These are phyloP conservation scores for Lagerstroemia speciosa DNA, from an alignment of 345 rosid species.

Conservation along the genomic window DNA sequence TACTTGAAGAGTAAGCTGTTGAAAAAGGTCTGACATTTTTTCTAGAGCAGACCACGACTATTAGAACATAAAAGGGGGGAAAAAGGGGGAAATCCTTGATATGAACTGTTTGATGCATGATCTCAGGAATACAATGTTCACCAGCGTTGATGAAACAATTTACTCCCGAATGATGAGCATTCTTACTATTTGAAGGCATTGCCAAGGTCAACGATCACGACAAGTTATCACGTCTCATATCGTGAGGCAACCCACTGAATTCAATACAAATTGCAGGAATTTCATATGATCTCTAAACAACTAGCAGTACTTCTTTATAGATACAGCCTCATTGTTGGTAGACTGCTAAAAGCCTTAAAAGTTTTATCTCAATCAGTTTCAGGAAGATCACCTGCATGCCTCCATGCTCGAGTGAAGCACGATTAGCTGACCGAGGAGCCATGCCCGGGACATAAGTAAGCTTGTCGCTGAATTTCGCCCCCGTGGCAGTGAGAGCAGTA, in stretches of 20 bases:
- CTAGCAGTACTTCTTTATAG: neutral
- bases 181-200: too few relatives aligned
- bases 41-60: too few relatives aligned
- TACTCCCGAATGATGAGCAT: too few relatives aligned
- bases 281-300: neutral
- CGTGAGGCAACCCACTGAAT: neutral
- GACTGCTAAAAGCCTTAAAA: neutral
- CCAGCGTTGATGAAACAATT: too few relatives aligned
- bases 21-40: neutral
- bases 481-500: conserved; percentile 59
- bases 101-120: too few relatives aligned
- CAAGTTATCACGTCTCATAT: too few relatives aligned
- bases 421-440: conserved; percentile 64
- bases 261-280: neutral
- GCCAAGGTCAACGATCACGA: too few relatives aligned
- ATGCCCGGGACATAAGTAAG: conserved; percentile 57
- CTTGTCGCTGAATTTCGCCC: conserved; percentile 51
- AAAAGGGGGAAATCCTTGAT: too few relatives aligned
- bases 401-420: conserved; percentile 57
- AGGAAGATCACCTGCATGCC: conserved; percentile 73
- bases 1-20: neutral
- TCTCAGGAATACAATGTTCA: too few relatives aligned
- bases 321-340: neutral
- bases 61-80: too few relatives aligned
- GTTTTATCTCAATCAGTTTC: neutral